Percentiles rank a stretch among this genome's conserved stretches.
These are phyloP conservation scores for Trichosporon asahii DNA, from an alignment of 1,284 basidiomycete genomes.

Conservation along the genomic window DNA sequence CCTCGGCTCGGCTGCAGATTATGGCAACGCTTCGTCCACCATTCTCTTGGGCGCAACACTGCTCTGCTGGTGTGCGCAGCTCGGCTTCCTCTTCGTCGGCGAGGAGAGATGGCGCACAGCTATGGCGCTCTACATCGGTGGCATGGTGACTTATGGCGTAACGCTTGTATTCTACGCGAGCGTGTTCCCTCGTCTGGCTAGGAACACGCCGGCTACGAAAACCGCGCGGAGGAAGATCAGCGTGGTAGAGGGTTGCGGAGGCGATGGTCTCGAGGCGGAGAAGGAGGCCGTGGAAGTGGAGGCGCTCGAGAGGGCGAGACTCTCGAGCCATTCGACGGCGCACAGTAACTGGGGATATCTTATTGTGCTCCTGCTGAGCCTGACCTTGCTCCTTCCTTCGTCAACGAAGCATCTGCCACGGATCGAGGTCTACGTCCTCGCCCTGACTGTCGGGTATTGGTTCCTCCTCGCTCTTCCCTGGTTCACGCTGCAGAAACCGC, in stretches of 20 bases:
- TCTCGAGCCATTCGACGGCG: conserved; percentile 79
- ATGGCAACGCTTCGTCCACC: conserved; percentile 70
- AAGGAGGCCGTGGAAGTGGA: conserved; percentile 62
- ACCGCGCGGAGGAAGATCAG: conserved; percentile 52
- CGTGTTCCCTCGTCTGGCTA: conserved; percentile 71
- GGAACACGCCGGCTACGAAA: conserved; percentile 67
- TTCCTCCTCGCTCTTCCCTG: conserved; percentile 72
- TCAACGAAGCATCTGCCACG: conserved; percentile 56
- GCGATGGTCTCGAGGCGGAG: not conserved
- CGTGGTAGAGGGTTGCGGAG: not conserved
- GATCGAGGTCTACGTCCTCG: conserved; percentile 59
- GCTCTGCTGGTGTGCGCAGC: conserved; percentile 72
- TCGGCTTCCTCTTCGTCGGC: conserved; percentile 63
- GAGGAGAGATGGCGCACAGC: conserved; percentile 63
- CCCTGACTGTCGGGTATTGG: conserved; percentile 65
- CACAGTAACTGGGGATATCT: conserved; percentile 67
- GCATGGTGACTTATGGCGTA: conserved; percentile 49
- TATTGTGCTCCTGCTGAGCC: conserved; percentile 62
- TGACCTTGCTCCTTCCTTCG: conserved; percentile 69
- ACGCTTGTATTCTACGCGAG: conserved; percentile 67
- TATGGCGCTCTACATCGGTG: conserved; percentile 71
- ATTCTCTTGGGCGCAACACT: conserved; percentile 63
- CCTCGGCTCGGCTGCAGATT: conserved; percentile 75
- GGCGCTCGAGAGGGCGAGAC: conserved; percentile 74
- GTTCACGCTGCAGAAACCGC: conserved; percentile 74